Percentiles rank a stretch among this genome's conserved stretches.
These are phyloP conservation scores for Mycena capillaripes DNA, from an alignment of 768 basidiomycete genomes.

Conservation along the genomic window DNA sequence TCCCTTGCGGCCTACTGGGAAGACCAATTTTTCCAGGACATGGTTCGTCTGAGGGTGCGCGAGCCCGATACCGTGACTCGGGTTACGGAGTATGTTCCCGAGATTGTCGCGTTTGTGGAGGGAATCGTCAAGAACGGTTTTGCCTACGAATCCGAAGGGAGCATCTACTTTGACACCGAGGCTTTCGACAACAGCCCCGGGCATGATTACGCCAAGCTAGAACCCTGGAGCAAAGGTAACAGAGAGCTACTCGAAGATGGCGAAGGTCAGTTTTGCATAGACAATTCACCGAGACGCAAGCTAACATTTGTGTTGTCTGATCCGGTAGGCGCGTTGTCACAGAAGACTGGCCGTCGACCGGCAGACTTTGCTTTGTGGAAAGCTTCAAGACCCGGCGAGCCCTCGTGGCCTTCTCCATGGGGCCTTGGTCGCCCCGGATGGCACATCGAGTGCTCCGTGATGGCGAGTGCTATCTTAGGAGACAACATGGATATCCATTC, in stretches of 20 bases:
- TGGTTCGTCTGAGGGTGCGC: conserved; percentile 88
- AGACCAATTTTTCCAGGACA: conserved; percentile 89
- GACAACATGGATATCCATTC: conserved; percentile 97
- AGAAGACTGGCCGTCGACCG: conserved; percentile 77
- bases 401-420: conserved; percentile 97
- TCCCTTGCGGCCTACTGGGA: conserved; percentile 92
- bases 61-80: conserved; percentile 93
- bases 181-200: conserved; percentile 82
- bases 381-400: conserved; percentile 95
- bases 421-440: conserved; percentile 96
- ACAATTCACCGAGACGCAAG: neutral
- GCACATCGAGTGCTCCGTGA: conserved; percentile 99
- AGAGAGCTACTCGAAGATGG: conserved; percentile 90
- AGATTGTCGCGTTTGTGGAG: conserved; percentile 92
- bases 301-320: conserved; percentile 39
- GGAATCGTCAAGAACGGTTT: conserved; percentile 89
- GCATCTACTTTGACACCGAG: conserved; percentile 92
- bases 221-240: conserved; percentile 97
- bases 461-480: conserved; percentile 94
- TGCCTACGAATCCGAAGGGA: conserved; percentile 77
- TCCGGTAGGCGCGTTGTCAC: conserved; percentile 67
- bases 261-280: conserved; percentile 73
- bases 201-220: conserved; percentile 94
- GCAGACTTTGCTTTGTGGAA: conserved; percentile 99
- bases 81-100: conserved; percentile 97